Percentiles rank a stretch among this genome's conserved stretches.
Conservation (phyloP, 2,329 filamentous ascomycete genomes). For the Claviceps sp. region DNA sequence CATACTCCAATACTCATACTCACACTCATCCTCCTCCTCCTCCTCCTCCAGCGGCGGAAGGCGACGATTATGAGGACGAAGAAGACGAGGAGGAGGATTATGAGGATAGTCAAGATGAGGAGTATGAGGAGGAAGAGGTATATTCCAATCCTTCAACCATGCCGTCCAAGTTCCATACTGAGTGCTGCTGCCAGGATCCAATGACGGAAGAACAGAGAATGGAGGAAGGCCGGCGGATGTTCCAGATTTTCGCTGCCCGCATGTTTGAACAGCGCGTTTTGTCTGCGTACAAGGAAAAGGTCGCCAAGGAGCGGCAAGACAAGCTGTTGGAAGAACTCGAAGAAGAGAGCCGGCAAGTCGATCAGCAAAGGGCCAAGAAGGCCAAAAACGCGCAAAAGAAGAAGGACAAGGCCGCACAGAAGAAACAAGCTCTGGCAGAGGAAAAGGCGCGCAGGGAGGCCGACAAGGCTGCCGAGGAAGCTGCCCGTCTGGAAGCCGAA, state of each 20-base stretch:
- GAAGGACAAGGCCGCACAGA: constrained; percentile 83
- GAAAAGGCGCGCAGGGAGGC: constrained; percentile 80
- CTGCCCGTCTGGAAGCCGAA: constrained; percentile 60
- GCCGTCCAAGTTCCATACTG: constrained; percentile 27
- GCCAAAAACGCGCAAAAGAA: constrained; percentile 88
- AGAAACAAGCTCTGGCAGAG: constrained; percentile 81
- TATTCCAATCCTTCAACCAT: constrained; percentile 29
- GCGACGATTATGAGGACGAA: constrained; percentile 61
- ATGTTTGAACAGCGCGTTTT: constrained; percentile 99
- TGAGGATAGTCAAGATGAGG: constrained; percentile 48
- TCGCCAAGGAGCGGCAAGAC: constrained; percentile 80
- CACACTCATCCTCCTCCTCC: constrained; percentile 46
- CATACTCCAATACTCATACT: constrained; percentile 47
- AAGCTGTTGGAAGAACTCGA: constrained; percentile 84
- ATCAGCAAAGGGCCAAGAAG: constrained; percentile 80
- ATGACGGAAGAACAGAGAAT: constrained; percentile 98
- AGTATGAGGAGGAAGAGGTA: constrained; percentile 72
- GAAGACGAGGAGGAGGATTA: constrained; percentile 49
- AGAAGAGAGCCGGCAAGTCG: constrained; percentile 65
- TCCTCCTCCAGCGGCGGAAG: constrained; percentile 29
- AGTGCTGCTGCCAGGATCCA: constrained; percentile 55
- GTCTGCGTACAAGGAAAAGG: constrained; percentile 95
- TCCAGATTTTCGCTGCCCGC: constrained; percentile 95
- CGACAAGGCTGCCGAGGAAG: constrained; percentile 79
- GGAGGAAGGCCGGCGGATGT: constrained; percentile 97